These are phyloP conservation scores for Psidium friedrichsthalianum DNA, from an alignment of 345 rosid species.

Conservation along the genomic window DNA sequence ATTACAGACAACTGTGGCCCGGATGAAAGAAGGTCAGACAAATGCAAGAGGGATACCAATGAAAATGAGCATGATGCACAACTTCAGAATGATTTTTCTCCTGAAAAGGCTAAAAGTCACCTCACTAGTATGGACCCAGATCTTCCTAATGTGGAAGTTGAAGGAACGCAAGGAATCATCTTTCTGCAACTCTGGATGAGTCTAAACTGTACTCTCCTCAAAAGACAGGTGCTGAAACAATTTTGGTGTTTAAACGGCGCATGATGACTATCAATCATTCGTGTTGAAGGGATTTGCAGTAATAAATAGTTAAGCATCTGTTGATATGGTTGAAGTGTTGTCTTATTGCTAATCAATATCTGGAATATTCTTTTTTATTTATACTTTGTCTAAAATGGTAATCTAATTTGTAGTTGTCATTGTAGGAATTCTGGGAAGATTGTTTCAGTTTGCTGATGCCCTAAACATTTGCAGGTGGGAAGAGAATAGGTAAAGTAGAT, in stretches of 20 bases:
- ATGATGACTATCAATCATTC: background rate
- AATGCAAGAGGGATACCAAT: background rate
- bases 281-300: background rate
- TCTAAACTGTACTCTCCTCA: background rate
- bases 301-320: background rate
- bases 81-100: background rate
- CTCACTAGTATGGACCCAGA: background rate
- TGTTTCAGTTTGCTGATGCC: background rate
- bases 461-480: background rate
- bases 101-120: background rate
- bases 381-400: background rate
- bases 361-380: background rate
- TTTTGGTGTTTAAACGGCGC: background rate
- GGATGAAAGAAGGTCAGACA: background rate
- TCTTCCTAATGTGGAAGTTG: background rate
- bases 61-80: background rate
- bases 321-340: background rate
- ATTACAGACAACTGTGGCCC: background rate
- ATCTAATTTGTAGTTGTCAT: background rate
- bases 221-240: background rate
- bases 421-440: background rate
- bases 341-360: background rate
- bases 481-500: background rate
- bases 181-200: background rate
- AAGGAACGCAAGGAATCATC: background rate